phyloP scores from a whole-genome alignment of 331 rosid genomes.

The Acacia pycnantha region DNA sequence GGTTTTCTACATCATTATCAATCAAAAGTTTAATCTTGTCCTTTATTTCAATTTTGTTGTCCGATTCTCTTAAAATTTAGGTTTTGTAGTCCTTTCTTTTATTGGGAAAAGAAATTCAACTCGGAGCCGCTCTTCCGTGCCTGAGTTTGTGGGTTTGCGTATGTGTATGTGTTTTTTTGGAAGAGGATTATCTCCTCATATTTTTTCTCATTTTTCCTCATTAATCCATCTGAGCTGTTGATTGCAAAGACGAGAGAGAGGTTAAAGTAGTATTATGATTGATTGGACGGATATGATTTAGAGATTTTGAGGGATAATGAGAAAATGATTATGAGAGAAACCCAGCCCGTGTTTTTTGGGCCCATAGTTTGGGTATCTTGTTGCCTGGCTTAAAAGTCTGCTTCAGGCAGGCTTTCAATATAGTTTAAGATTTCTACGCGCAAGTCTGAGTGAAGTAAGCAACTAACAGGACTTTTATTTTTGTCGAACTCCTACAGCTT shows the following conservation, averaged over 20 bases:
- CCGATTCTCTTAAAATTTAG: not conserved
- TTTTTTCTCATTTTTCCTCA: no score
- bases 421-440: not conserved
- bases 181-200: no score
- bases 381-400: not conserved
- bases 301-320: no score
- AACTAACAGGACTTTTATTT: not conserved
- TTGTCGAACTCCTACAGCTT: not conserved
- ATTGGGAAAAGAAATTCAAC: not conserved
- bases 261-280: no score
- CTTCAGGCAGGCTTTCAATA: not conserved
- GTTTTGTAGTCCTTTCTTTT: not conserved
- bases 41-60: not conserved
- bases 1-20: not conserved
- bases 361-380: not conserved
- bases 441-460: not conserved
- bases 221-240: no score
- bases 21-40: not conserved
- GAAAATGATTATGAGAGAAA: no score
- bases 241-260: no score
- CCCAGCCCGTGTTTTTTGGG: no score
- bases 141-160: not conserved
- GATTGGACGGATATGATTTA: no score
- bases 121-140: not conserved
- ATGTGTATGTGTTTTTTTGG: not conserved